phyloP scores from a whole-genome alignment of 371 early-diverging fungal species.

The Syncephalastrum monosporum region DNA sequence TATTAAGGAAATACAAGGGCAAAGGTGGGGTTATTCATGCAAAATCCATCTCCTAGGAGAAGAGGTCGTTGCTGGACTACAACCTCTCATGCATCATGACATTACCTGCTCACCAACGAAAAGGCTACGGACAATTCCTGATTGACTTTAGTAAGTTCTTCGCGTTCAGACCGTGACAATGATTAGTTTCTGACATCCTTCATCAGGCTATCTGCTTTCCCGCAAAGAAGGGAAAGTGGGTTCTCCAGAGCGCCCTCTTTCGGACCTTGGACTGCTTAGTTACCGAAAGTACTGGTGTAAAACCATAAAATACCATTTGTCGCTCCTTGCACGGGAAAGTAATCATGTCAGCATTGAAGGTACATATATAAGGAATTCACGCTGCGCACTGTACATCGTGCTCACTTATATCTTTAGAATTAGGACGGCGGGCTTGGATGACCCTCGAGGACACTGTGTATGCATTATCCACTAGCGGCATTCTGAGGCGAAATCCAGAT shows the following conservation, averaged over 20 bases:
- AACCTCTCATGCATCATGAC: slow-evolving; percentile 99
- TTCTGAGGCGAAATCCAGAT: slow-evolving; percentile 28
- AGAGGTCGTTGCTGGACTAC: slow-evolving; percentile 86
- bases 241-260: slow-evolving; percentile 98
- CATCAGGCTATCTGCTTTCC: slow-evolving; percentile 82
- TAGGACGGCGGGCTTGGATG: slow-evolving; percentile 64
- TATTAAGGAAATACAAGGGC: not conserved
- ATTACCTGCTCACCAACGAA: slow-evolving; percentile 93
- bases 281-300: slow-evolving; percentile 88
- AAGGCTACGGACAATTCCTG: slow-evolving; percentile 97
- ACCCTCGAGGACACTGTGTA: slow-evolving; percentile 74
- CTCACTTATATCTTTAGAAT: slow-evolving; percentile 24
- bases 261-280: slow-evolving; percentile 95
- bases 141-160: slow-evolving; percentile 91
- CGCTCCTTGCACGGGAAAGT: slow-evolving; percentile 26
- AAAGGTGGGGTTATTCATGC: not conserved
- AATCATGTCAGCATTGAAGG: slow-evolving; percentile 46
- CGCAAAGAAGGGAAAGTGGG: slow-evolving; percentile 87
- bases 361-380: slow-evolving; percentile 18
- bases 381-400: slow-evolving; percentile 50
- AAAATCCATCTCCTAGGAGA: slow-evolving; percentile 65
- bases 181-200: slow-evolving; percentile 2
- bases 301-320: slow-evolving; percentile 65
- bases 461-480: slow-evolving; percentile 59
- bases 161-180: not conserved